Evolutionary conservation across 2,329 filamentous ascomycete species (phyloP), one percentile per base, ranked within the genome.

Genomic region (Emergomyces orientalis): DNA sequence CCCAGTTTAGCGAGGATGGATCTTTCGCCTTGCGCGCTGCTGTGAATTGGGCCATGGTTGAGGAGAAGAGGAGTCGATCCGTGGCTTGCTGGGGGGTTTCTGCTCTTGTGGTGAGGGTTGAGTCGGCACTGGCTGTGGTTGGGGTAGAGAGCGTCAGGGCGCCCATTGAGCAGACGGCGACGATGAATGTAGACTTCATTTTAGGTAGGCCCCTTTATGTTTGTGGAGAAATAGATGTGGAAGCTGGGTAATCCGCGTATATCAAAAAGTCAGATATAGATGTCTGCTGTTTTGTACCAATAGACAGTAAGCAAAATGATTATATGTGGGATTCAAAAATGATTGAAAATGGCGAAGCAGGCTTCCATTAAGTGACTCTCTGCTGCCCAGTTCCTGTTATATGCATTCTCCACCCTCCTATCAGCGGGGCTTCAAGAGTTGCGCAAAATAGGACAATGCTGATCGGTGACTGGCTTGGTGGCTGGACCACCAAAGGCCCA

Each of bases 21-120:
- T 77, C 68, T 1, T 70, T 68, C 0, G 73, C 73, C 13, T 77
- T 73, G 55, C 79, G 79, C 9, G 74, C 73, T 1, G 67, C 51
- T 2, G 74, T 72, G 67, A 84, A 85, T 0, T 71, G 52, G 0
- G 72, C 65, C 2, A 84, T 76, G 0, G 75, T 70, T 51, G 76
- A 69, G 56, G 63, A 68, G 73, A 81, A 84, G 61, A 83, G 71
- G 30, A 82, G 75, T 39, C 75, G 64, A 64, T 84, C 81, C 1
- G 80, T 82, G 39, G 57, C 56, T 37, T 59, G 59, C 47, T 65
- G 52, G 4, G 34, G 45, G 7, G 60, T 61, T 51, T 61, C 60
- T 25, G 47, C 25, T 39, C 30, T 17, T 17, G 11, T 17, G 19
- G 47, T 22, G 34, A 61, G 49, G 51, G 13, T 51, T 19, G 47